phyloP scores from a whole-genome alignment of 306 rosid species.

The Abrus precatorius region DNA sequence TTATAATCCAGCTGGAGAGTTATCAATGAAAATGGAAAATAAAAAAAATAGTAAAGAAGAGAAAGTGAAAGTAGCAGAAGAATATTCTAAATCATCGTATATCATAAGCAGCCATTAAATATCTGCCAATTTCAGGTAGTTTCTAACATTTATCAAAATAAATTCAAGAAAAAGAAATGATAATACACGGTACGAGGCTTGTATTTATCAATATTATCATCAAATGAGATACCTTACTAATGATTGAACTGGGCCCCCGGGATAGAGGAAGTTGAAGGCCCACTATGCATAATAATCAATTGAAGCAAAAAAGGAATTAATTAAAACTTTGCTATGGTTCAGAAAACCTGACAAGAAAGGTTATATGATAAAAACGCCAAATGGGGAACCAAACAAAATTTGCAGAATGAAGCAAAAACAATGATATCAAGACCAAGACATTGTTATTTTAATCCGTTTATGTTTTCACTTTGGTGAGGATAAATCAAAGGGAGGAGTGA shows the following conservation, averaged over 20 bases:
- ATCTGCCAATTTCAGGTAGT: constrained; percentile 14
- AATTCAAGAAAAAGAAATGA: background rate
- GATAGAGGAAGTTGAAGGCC: background rate
- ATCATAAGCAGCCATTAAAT: background rate
- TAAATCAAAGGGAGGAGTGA: too few relatives aligned
- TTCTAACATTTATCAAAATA: constrained; percentile 25
- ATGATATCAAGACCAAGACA: background rate
- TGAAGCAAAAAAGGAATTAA: constrained; percentile 22
- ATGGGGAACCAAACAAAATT: constrained; percentile 35
- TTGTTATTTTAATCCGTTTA: constrained; percentile 4
- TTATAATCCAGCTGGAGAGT: constrained; percentile 35
- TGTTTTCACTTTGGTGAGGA: background rate
- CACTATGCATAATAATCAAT: constrained; percentile 17
- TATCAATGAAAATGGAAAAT: background rate
- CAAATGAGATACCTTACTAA: constrained; percentile 29
- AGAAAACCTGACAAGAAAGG: constrained; percentile 23
- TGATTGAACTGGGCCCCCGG: constrained; percentile 31
- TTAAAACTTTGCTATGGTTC: constrained; percentile 7
- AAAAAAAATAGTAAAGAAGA: background rate
- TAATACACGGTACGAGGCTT: background rate
- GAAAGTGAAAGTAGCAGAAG: background rate
- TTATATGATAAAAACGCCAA: constrained; percentile 22
- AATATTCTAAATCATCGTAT: constrained; percentile 43
- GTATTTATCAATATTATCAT: background rate
- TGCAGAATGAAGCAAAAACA: constrained; percentile 7